Percentiles rank a stretch among this genome's conserved stretches.
These are phyloP conservation scores for Sungouiozyma intestinalis DNA, from an alignment of 805 yeast genomes.

Conservation along the genomic window DNA sequence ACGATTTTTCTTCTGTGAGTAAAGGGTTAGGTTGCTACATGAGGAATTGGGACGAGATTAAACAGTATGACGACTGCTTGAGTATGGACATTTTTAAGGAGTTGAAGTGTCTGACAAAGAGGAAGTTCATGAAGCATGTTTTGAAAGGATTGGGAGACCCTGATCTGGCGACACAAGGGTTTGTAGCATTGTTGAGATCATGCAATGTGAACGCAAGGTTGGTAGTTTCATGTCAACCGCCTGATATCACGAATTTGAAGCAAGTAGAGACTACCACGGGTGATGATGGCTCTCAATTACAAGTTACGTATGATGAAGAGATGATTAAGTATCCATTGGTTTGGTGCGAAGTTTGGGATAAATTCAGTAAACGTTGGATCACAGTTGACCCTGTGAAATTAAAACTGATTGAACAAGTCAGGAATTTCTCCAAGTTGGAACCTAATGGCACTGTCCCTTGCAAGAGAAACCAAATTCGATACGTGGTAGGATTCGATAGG, in stretches of 20 bases:
- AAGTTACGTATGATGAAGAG: constrained; percentile 5
- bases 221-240: constrained; percentile 79
- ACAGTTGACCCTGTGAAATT: constrained; percentile 73
- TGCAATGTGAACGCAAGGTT: constrained; percentile 63
- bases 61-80: not conserved
- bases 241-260: constrained; percentile 54
- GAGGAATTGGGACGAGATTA: constrained; percentile 40
- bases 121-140: constrained; percentile 36
- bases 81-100: constrained; percentile 9
- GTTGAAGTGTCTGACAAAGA: constrained; percentile 26
- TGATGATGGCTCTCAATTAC: not conserved
- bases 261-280: not conserved
- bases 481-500: constrained; percentile 69
- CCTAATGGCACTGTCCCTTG: constrained; percentile 36
- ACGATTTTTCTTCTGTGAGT: constrained; percentile 4
- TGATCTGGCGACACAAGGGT: constrained; percentile 81
- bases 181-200: constrained; percentile 64
- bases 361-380: constrained; percentile 61
- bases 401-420: constrained; percentile 50
- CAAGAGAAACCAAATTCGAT: constrained; percentile 45
- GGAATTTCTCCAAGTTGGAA: constrained; percentile 49
- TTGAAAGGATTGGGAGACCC: constrained; percentile 50
- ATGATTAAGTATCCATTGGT: constrained; percentile 51
- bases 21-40: constrained; percentile 31
- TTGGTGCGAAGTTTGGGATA: constrained; percentile 95